Conservation (phyloP, 192 early-diverging fungal genomes). For the Backusella westeae region DNA sequence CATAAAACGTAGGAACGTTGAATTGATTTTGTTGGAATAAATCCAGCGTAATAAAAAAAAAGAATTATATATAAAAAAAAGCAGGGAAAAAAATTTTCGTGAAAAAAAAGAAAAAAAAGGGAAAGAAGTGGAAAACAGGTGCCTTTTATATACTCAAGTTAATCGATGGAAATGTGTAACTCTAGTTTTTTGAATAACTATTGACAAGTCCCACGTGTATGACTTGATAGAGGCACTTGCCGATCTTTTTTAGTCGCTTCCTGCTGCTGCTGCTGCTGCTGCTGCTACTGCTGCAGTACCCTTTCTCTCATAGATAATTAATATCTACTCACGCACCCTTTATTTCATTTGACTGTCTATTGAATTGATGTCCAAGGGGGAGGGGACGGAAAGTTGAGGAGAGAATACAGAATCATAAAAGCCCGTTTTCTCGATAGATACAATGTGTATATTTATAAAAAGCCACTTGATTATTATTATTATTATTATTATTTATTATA, state of each 20-base stretch:
- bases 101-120: neutral
- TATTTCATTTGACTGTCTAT: conserved; percentile 1
- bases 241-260: conserved; percentile 1
- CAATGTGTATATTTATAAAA: neutral
- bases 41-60: conserved; percentile 2
- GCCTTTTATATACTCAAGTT: neutral
- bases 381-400: neutral
- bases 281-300: neutral
- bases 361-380: conserved; percentile 1
- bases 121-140: neutral
- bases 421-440: neutral
- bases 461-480: neutral
- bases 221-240: neutral
- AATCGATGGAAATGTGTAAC: conserved; percentile 5
- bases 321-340: neutral
- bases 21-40: neutral
- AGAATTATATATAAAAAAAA: neutral
- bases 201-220: conserved; percentile 8
- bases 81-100: neutral
- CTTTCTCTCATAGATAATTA: neutral
- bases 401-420: neutral
- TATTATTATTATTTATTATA: neutral
- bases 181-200: neutral
- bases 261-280: too few relatives aligned
- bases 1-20: conserved; percentile 6